A percentile compares a stretch with the other conserved stretches of the same genome.
Evolutionary conservation across 257 asterid genomes (phyloP).

Genomic region (Rauvolfia tetraphylla): DNA sequence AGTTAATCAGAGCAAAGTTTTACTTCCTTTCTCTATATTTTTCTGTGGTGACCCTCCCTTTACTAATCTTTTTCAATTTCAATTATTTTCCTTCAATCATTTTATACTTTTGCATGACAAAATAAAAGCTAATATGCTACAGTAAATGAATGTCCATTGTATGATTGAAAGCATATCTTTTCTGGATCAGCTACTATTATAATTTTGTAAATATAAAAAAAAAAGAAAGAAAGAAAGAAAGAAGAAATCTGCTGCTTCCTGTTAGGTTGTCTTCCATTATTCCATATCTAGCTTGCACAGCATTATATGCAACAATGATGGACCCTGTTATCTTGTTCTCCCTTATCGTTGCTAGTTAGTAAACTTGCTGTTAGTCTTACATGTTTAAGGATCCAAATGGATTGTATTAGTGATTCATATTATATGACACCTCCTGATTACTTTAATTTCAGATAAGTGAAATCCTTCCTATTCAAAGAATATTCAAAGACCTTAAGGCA

Average conservation of each 20-base stretch:
- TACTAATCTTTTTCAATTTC: background rate
- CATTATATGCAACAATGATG: background rate
- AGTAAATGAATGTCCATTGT: background rate
- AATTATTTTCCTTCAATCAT: background rate
- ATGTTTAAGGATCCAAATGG: background rate
- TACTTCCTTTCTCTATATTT: background rate
- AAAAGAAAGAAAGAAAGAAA: no score
- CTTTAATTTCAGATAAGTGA: constrained; percentile 56
- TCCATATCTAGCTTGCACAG: background rate
- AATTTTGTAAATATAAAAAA: background rate
- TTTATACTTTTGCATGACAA: background rate
- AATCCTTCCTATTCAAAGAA: constrained; percentile 85
- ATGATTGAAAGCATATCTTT: background rate
- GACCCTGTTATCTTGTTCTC: background rate
- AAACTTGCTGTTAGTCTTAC: background rate
- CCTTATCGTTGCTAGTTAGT: background rate
- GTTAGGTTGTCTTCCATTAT: background rate
- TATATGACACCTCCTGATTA: background rate
- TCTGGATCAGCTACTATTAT: background rate
- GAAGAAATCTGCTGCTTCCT: no score
- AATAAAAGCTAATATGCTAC: background rate
- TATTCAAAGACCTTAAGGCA: constrained; percentile 73
- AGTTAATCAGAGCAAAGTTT: background rate
- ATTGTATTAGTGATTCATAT: background rate
- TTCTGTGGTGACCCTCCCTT: background rate